Evolutionary conservation across 1,284 basidiomycete species (phyloP).

Genomic region (Lentinula novae-zelandiae): DNA sequence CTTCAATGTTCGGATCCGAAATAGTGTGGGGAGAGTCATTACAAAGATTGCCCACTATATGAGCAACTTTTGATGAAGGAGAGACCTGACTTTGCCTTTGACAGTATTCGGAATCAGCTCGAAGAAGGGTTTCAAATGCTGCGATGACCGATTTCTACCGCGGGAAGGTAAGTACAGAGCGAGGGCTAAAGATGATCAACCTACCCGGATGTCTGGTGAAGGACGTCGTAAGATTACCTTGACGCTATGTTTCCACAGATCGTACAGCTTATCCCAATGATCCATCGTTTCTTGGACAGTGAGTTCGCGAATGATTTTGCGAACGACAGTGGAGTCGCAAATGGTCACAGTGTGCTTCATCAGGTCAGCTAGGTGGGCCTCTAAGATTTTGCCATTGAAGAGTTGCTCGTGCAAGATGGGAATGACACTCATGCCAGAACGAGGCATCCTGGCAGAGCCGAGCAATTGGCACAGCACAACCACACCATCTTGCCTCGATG

Average conservation of each 20-base stretch:
- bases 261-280: slow-evolving; percentile 41
- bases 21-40: neutral
- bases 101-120: neutral
- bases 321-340: neutral
- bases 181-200: neutral
- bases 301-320: slow-evolving; percentile 20
- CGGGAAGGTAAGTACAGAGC: neutral
- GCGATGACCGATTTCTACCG: neutral
- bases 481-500: slow-evolving; percentile 28
- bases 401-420: slow-evolving; percentile 13
- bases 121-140: slow-evolving; percentile 6
- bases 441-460: slow-evolving; percentile 25
- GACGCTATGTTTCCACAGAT: slow-evolving; percentile 32
- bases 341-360: slow-evolving; percentile 18
- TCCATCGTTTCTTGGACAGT: slow-evolving; percentile 39
- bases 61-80: neutral
- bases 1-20: neutral
- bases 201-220: neutral
- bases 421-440: neutral
- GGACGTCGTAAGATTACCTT: neutral
- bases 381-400: slow-evolving; percentile 24
- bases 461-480: slow-evolving; percentile 34
- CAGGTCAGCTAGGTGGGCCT: slow-evolving; percentile 19
- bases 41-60: neutral
- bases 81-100: neutral